A percentile compares a stretch with the other conserved stretches of the same genome.
Evolutionary conservation across 2,329 filamentous ascomycete genomes (phyloP).

Genomic region (Orbilia brochopaga): DNA sequence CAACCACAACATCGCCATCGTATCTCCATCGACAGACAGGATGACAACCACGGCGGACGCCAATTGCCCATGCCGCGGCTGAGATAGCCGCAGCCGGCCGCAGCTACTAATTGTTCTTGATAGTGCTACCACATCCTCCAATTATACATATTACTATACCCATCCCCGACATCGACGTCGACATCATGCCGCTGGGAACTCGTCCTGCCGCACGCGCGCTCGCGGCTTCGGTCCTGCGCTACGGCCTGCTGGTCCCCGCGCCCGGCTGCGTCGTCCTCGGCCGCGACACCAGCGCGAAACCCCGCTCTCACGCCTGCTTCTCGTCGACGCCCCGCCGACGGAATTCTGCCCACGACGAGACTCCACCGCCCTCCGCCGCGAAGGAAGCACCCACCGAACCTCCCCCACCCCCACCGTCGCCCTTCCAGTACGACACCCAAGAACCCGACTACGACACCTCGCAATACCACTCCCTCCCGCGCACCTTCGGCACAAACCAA

Average conservation of each 20-base stretch:
- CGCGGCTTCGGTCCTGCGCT: slow-evolving; percentile 40
- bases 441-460: slow-evolving; percentile 45
- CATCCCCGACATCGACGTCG: not conserved
- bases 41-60: not conserved
- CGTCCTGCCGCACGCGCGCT: slow-evolving; percentile 31
- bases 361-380: not conserved
- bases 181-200: slow-evolving; percentile 32
- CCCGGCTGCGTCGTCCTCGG: slow-evolving; percentile 35
- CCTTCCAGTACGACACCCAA: slow-evolving; percentile 39
- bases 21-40: not conserved
- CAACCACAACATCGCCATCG: not conserved
- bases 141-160: too few relatives aligned
- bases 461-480: slow-evolving; percentile 64
- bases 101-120: not conserved
- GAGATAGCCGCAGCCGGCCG: not conserved
- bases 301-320: not conserved
- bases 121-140: too few relatives aligned
- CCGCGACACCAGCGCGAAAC: slow-evolving; percentile 4
- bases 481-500: slow-evolving; percentile 91
- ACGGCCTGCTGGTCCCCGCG: slow-evolving; percentile 44
- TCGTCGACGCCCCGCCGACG: slow-evolving; percentile 18
- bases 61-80: not conserved
- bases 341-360: not conserved
- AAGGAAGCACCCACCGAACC: not conserved
- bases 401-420: not conserved